Percentiles rank a stretch among this genome's conserved stretches.
These are phyloP conservation scores for Pezicula radicicola DNA, from an alignment of 2,329 filamentous ascomycete genomes.

Conservation along the genomic window DNA sequence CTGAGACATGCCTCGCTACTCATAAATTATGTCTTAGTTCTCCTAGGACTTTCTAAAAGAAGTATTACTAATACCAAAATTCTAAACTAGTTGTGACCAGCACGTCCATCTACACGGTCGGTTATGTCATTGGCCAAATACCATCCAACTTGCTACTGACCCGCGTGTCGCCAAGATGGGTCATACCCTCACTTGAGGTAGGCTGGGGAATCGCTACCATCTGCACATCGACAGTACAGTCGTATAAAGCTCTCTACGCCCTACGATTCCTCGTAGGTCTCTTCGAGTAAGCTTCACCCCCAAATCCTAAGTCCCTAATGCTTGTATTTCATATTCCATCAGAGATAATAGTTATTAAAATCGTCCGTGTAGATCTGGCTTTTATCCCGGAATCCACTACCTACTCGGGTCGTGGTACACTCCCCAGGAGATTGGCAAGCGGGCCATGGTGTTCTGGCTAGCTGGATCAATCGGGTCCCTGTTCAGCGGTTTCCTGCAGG, in stretches of 20 bases:
- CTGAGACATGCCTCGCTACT: too few species aligned
- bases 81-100: slow-evolving; percentile 10
- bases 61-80: too few species aligned
- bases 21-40: too few species aligned
- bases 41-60: too few species aligned
- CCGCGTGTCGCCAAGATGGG: slow-evolving; percentile 29
- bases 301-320: too few species aligned
- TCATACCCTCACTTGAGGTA: slow-evolving; percentile 25
- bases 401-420: slow-evolving; percentile 56
- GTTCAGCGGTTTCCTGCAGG: slow-evolving; percentile 57
- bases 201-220: slow-evolving; percentile 20
- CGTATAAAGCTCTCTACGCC: slow-evolving; percentile 30
- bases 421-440: slow-evolving; percentile 32
- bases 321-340: too few species aligned
- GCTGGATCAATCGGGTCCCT: slow-evolving; percentile 55
- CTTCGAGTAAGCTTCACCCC: slow-evolving; percentile 14
- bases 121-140: slow-evolving; percentile 49
- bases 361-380: slow-evolving; percentile 23
- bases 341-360: slow-evolving; percentile 5
- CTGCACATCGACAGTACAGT: slow-evolving; percentile 24
- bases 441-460: slow-evolving; percentile 55
- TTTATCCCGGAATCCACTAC: slow-evolving; percentile 48
- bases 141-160: slow-evolving; percentile 49
- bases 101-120: slow-evolving; percentile 29
- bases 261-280: slow-evolving; percentile 32